phyloP scores from a whole-genome alignment of 495 filamentous ascomycete species.

The Xylaria grammica region DNA sequence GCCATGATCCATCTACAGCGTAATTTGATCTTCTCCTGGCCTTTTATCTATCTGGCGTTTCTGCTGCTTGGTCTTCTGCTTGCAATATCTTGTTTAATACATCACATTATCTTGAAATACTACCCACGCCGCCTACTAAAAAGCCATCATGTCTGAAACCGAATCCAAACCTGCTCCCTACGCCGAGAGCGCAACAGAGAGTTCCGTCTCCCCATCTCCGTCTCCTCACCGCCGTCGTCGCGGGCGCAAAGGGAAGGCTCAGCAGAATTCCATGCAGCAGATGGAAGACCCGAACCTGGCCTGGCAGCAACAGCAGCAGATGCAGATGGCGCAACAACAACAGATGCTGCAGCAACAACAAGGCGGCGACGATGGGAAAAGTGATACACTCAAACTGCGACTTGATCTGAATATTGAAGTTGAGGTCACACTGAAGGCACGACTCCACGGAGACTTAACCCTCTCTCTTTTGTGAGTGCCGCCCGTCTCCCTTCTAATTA shows the following conservation, averaged over 20 bases:
- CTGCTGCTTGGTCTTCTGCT: not conserved
- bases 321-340: conserved; percentile 37
- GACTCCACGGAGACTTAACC: conserved; percentile 85
- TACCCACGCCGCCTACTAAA: not conserved
- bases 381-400: conserved; percentile 70
- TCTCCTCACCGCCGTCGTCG: conserved; percentile 13
- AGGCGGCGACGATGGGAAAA: conserved; percentile 45
- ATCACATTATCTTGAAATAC: not conserved
- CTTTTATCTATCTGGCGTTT: not conserved
- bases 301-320: conserved; percentile 30
- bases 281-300: conserved; percentile 9
- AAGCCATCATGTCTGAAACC: conserved; percentile 14
- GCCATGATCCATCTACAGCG: not conserved
- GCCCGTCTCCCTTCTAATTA: not conserved
- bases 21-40: not conserved
- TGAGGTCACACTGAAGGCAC: conserved; percentile 82
- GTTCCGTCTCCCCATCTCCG: conserved; percentile 18
- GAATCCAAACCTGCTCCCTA: conserved; percentile 21
- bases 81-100: no score
- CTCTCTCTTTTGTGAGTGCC: conserved; percentile 74
- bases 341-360: conserved; percentile 32
- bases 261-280: conserved; percentile 15
- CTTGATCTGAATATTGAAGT: conserved; percentile 83
- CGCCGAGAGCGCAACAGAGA: conserved; percentile 20
- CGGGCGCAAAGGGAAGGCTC: conserved; percentile 8